Conservation (phyloP, 2,329 filamentous ascomycete species). For the Tolypocladium sp. region DNA sequence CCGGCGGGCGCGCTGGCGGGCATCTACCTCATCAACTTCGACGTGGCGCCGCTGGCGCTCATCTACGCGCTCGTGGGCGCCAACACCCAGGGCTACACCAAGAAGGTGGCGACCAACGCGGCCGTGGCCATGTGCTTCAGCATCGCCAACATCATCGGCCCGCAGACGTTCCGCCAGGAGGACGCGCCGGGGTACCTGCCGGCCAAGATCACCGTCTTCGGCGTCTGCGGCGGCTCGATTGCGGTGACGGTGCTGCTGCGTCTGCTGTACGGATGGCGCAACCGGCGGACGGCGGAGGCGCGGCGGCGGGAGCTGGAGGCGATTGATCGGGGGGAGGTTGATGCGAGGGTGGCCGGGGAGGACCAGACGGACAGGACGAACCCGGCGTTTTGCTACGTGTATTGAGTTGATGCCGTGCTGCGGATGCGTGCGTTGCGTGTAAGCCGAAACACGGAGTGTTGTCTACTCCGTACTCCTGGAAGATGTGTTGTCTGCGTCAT, state of each 20-base stretch:
- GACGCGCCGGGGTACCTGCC: conserved; percentile 40
- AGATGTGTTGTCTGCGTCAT: no score
- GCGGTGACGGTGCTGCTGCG: conserved; percentile 22
- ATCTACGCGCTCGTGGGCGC: conserved; percentile 40
- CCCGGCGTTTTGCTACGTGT: conserved; percentile 12
- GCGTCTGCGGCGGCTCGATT: conserved; percentile 26
- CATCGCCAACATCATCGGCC: conserved; percentile 30
- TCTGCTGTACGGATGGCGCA: conserved; percentile 21
- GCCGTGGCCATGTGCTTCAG: conserved; percentile 35
- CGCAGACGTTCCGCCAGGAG: conserved; percentile 20
- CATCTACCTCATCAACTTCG: conserved; percentile 27
- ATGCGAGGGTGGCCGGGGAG: conserved; percentile 7
- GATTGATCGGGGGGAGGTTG: conserved; percentile 19
- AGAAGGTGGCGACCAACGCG: conserved; percentile 32
- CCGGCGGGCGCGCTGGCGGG: conserved; percentile 21
- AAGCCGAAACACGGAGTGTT: background rate
- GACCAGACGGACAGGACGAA: conserved; percentile 26
- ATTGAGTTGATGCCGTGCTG: conserved; percentile 4
- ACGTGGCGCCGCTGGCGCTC: conserved; percentile 43
- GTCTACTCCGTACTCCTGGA: no score
- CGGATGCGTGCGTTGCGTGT: background rate
- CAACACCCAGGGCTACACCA: conserved; percentile 37
- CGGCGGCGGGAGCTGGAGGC: conserved; percentile 14
- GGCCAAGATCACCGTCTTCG: conserved; percentile 39
- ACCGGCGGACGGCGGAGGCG: conserved; percentile 21